Evolutionary conservation across 2,329 filamentous ascomycete genomes (phyloP).

Genomic region (Reticulascus tulasneorum): DNA sequence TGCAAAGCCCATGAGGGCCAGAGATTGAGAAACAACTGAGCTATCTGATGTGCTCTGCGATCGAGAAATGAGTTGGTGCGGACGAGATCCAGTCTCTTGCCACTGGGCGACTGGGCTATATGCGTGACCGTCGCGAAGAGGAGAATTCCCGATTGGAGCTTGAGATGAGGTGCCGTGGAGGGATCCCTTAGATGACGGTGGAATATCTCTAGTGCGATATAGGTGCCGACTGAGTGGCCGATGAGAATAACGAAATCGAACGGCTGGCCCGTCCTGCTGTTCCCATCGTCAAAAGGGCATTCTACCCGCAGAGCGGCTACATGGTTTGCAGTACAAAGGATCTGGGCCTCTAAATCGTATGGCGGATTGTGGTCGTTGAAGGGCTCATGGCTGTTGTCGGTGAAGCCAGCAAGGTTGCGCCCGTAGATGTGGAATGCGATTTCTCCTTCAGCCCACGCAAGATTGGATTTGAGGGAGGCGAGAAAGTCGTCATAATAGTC

Average conservation of each 20-base stretch:
- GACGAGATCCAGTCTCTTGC: constrained; percentile 45
- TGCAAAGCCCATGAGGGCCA: constrained; percentile 35
- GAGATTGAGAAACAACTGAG: constrained; percentile 35
- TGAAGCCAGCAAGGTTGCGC: constrained; percentile 55
- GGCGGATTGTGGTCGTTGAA: constrained; percentile 39
- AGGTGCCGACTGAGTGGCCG: constrained; percentile 72
- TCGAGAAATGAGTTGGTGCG: constrained; percentile 38
- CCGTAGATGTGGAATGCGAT: constrained; percentile 59
- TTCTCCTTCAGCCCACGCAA: constrained; percentile 19
- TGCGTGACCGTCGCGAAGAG: constrained; percentile 74
- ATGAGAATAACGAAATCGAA: constrained; percentile 62
- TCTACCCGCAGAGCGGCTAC: constrained; percentile 26
- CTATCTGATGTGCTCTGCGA: constrained; percentile 35
- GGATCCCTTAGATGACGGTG: constrained; percentile 45
- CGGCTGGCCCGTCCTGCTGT: constrained; percentile 28
- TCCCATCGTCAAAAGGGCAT: too few relatives aligned
- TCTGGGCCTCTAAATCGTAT: constrained; percentile 50
- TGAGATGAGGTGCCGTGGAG: constrained; percentile 29
- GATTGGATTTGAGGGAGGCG: constrained; percentile 30
- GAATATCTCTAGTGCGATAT: constrained; percentile 66
- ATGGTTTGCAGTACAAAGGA: constrained; percentile 37
- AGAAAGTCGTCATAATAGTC: constrained; percentile 70
- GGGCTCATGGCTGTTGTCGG: constrained; percentile 46
- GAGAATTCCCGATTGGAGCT: constrained; percentile 52
- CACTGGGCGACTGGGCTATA: constrained; percentile 60